phyloP scores from a whole-genome alignment of 176 grass and related monocot genomes.

The Musa itinerans region DNA sequence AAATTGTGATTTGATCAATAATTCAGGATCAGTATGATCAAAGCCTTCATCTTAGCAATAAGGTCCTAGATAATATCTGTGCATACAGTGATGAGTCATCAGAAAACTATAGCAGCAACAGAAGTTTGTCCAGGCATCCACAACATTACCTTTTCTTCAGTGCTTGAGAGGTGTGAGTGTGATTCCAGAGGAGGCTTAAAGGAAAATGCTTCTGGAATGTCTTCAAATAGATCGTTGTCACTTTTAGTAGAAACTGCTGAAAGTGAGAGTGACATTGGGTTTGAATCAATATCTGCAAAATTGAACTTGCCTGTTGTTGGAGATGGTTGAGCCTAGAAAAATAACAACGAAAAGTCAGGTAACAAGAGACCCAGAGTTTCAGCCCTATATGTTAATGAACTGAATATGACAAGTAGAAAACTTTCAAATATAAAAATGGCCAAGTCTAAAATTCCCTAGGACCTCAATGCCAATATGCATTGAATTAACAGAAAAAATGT shows the following conservation, averaged over 20 bases:
- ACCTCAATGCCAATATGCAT: background rate
- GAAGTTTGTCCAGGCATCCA: background rate
- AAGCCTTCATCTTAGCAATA: too few species aligned
- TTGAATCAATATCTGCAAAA: slow-evolving; percentile 32
- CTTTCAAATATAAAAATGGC: background rate
- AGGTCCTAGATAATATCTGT: background rate
- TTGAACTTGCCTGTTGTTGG: slow-evolving; percentile 83
- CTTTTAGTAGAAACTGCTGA: slow-evolving; percentile 1
- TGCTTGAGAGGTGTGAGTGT: slow-evolving; percentile 33
- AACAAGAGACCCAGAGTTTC: background rate
- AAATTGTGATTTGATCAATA: too few species aligned
- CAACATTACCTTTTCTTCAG: slow-evolving; percentile 49
- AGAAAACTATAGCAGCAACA: background rate
- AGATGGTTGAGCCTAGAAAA: slow-evolving; percentile 63
- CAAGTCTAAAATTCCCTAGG: background rate
- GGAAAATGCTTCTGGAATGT: slow-evolving; percentile 45
- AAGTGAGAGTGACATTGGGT: slow-evolving; percentile 19
- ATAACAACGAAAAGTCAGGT: slow-evolving; percentile 17
- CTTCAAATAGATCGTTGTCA: slow-evolving; percentile 32
- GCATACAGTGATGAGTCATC: background rate
- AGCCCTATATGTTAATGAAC: slow-evolving; percentile 4
- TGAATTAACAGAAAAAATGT: background rate
- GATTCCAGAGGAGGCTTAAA: slow-evolving; percentile 55
- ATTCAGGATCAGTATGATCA: too few species aligned
- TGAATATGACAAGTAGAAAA: background rate